phyloP scores from a whole-genome alignment of 2,329 filamentous ascomycete genomes.

The Torrubiellomyces zombiae region DNA sequence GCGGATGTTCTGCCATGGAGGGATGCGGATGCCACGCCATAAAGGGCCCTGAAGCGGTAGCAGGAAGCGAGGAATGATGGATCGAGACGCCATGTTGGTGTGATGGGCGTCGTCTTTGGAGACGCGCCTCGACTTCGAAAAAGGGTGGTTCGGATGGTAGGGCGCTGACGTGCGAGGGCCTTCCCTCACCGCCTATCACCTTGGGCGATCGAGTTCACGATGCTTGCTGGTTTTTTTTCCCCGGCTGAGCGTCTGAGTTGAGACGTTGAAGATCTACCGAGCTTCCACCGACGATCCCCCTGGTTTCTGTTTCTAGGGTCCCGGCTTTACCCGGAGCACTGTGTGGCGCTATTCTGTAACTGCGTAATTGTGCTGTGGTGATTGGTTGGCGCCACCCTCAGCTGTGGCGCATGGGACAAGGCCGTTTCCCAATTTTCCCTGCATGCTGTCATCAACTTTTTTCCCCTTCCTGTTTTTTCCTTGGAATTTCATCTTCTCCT shows the following conservation, averaged over 20 bases:
- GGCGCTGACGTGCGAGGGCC: too few species aligned
- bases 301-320: too few species aligned
- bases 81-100: conserved; percentile 26
- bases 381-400: conserved; percentile 21
- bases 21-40: conserved; percentile 29
- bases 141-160: too few species aligned
- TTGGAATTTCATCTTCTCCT: conserved; percentile 8
- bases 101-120: too few species aligned
- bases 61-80: conserved; percentile 49
- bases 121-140: too few species aligned
- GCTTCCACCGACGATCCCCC: conserved; percentile 7
- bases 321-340: conserved; percentile 20
- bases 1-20: conserved; percentile 17
- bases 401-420: conserved; percentile 14
- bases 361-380: conserved; percentile 16
- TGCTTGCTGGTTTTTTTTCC: too few species aligned
- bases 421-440: conserved; percentile 7
- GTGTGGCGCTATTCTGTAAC: conserved; percentile 6
- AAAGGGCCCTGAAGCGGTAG: conserved; percentile 42
- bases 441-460: conserved; percentile 26
- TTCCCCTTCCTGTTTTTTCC: conserved; percentile 11
- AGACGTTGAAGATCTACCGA: conserved; percentile 6
- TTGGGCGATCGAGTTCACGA: too few species aligned
- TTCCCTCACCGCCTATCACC: too few species aligned
- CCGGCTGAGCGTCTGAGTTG: neutral